A percentile compares a stretch with the other conserved stretches of the same genome.
Evolutionary conservation across 2,329 filamentous ascomycete species (phyloP).

Genomic region (Colletotrichum sp.): DNA sequence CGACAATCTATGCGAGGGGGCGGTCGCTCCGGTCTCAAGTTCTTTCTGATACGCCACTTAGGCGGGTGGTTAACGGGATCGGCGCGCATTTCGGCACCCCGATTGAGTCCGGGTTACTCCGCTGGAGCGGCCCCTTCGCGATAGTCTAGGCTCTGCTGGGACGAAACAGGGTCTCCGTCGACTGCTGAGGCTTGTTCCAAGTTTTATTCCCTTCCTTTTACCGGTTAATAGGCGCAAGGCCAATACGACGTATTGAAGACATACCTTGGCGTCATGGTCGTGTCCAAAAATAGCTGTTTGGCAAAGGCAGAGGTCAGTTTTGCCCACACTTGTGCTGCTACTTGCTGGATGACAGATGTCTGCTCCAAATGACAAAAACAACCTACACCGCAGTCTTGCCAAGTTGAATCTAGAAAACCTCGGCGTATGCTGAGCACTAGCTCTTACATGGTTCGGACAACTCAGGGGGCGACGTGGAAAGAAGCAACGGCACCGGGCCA

Average conservation of each 20-base stretch:
- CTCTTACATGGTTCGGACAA: background rate
- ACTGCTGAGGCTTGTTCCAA: background rate
- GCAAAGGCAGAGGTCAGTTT: background rate
- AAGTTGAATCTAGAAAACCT: background rate
- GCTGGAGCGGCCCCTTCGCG: background rate
- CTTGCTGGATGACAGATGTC: background rate
- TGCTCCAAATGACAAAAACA: no score
- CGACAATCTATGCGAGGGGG: background rate
- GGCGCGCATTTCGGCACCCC: background rate
- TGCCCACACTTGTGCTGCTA: background rate
- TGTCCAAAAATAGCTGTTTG: background rate
- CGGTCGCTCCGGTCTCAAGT: background rate
- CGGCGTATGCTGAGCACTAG: background rate
- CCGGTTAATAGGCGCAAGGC: accelerated
- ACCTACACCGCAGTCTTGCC: background rate
- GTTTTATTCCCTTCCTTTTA: background rate
- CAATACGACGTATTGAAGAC: background rate
- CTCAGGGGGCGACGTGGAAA: background rate
- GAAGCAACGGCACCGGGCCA: background rate
- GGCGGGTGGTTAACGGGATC: background rate
- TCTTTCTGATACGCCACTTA: background rate
- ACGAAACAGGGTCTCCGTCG: background rate
- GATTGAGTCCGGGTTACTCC: background rate
- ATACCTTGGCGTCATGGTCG: accelerated
- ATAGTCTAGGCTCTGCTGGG: background rate